phyloP scores from a whole-genome alignment of 495 filamentous ascomycete species.

The Hyaloscypha variabilis region DNA sequence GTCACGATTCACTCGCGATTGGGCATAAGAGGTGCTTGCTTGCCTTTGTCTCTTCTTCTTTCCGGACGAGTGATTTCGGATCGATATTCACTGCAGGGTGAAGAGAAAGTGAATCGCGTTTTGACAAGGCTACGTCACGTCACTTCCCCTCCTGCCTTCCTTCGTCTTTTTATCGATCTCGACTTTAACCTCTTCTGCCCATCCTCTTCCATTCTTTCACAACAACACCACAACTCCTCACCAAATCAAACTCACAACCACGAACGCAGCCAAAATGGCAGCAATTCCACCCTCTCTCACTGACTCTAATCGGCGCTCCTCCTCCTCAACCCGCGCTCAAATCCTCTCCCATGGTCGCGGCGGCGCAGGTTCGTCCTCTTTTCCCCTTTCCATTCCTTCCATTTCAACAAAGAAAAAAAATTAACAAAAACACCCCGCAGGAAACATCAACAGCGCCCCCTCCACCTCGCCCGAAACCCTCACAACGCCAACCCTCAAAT shows the following conservation, averaged over 20 bases:
- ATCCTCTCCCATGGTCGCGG: slow-evolving; percentile 23
- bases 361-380: slow-evolving; percentile 21
- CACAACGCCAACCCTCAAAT: slow-evolving; percentile 82
- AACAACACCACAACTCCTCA: background rate
- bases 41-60: too few species aligned
- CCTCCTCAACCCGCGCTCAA: slow-evolving; percentile 9
- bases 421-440: too few species aligned
- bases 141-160: too few species aligned
- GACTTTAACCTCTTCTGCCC: too few species aligned
- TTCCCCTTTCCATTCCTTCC: background rate
- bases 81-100: too few species aligned
- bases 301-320: background rate
- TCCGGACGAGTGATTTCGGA: too few species aligned
- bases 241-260: background rate
- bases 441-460: slow-evolving; percentile 70
- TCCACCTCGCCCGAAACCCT: slow-evolving; percentile 61
- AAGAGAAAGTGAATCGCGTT: too few species aligned
- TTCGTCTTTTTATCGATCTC: too few species aligned
- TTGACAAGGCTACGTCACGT: background rate
- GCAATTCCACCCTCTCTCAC: background rate
- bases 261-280: slow-evolving; percentile 6
- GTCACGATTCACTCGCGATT: too few species aligned
- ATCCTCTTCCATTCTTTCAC: too few species aligned
- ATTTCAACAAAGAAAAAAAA: too few species aligned
- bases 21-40: too few species aligned